Evolutionary conservation across 345 rosid species (phyloP), one percentile per base, ranked within the genome.

Genomic region (Gossypium longicalyx): DNA sequence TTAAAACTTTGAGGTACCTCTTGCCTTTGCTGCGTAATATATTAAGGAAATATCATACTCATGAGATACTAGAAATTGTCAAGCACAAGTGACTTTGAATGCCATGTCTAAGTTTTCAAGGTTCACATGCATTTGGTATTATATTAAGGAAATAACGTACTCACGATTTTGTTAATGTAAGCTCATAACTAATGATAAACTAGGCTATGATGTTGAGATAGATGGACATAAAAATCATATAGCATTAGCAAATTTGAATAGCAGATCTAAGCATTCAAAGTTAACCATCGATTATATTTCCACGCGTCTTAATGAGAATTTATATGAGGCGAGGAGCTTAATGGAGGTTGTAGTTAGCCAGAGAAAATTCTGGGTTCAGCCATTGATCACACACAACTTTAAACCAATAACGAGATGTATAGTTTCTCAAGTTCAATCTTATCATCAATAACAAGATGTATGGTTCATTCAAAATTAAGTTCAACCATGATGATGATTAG

Each of bases 1-100:
- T 86, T 90, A 80, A 90, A 90, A 75, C 87, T 90, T 76, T 73
- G 86, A 34, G 97, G 89, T 79, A 88, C 87, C 76, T 79, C 89
- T 74, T 87, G 87, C 73, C 87, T 88, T 82, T 82, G 84, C 97
- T 94, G 98, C 87, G 81, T 22, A 41, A 81, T 81, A 74, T 45
- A 73, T 68, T 11, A 77, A 79, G 43, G 77, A 64, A 77, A 67
- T 12, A 4, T 25, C 7, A 12, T 2, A 49, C 13, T 25, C 23
- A 9, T 57, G 61, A 34, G 41, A 34, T 5, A 5, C 41, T 34
- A 34, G 41, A 34, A 34, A 34, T 34, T 34, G 41, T 34, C 41
- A 34, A 34, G 41, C 41, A 34, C 1, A 34, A 34, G 41, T 34
- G 41, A 34, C 41, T 34, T 34, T 5, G 7, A 5, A 5, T 34